Evolutionary conservation across 176 grass and related monocot genomes (phyloP).

Genomic region (Luzula sylvatica): DNA sequence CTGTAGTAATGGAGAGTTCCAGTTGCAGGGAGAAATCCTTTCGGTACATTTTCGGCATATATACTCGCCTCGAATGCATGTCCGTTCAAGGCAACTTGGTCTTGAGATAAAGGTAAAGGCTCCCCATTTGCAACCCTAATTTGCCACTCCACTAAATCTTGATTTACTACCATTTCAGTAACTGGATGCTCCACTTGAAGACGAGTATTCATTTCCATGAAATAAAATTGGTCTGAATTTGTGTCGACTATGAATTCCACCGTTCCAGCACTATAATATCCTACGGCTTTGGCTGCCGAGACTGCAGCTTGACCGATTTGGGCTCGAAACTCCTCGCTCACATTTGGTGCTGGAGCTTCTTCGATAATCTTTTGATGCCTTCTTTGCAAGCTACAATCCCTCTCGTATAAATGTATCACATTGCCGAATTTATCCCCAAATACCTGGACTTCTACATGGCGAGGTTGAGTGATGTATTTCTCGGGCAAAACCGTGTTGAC

Average conservation of each 20-base stretch:
- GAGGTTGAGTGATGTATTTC: conserved; percentile 91
- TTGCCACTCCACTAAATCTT: conserved; percentile 99
- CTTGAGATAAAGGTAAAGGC: conserved; percentile 49
- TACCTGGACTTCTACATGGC: conserved; percentile 94
- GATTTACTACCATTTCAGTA: conserved; percentile 88
- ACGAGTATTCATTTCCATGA: conserved; percentile 98
- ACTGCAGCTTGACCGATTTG: conserved; percentile 81
- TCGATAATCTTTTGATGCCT: conserved; percentile 97
- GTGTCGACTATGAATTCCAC: conserved; percentile 95
- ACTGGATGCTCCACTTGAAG: conserved; percentile 95
- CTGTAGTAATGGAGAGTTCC: conserved; percentile 81
- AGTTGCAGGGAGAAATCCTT: conserved; percentile 91
- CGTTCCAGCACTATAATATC: conserved; percentile 95
- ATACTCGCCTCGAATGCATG: conserved; percentile 96
- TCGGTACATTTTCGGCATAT: conserved; percentile 95
- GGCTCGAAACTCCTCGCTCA: conserved; percentile 50
- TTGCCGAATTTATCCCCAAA: conserved; percentile 83
- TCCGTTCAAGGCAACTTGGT: conserved; percentile 63
- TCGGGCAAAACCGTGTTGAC: conserved; percentile 70
- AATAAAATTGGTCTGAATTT: conserved; percentile 73
- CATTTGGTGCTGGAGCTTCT: conserved; percentile 93
- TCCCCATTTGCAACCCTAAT: conserved; percentile 92
- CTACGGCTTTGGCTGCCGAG: conserved; percentile 94
- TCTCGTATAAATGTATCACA: conserved; percentile 88
- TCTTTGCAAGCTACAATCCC: conserved; percentile 94